Conservation (phyloP, 805 yeast species). For the Saccharomycopsis synnaedendra region DNA sequence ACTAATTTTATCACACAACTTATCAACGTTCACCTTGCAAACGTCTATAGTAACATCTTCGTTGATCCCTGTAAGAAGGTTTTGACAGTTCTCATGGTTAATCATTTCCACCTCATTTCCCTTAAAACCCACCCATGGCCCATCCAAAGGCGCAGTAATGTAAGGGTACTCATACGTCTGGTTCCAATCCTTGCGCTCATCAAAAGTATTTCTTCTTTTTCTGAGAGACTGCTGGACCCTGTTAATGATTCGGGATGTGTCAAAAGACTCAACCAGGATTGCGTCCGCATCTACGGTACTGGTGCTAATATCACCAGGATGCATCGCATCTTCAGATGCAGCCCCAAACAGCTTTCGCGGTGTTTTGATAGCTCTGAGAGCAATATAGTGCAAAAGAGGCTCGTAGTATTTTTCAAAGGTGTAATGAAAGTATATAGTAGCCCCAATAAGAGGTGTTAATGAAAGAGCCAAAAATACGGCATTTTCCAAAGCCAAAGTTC, state of each 20-base stretch:
- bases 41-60: constrained; percentile 13
- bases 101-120: constrained; percentile 30
- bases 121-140: constrained; percentile 38
- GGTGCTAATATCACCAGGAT: neutral
- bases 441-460: constrained; percentile 37
- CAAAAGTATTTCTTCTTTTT: constrained; percentile 31
- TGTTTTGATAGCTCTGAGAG: constrained; percentile 41
- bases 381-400: constrained; percentile 44
- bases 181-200: constrained; percentile 33
- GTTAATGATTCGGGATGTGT: constrained; percentile 1
- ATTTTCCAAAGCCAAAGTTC: constrained; percentile 49
- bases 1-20: constrained; percentile 10
- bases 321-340: neutral
- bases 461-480: constrained; percentile 38
- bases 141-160: constrained; percentile 28
- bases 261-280: constrained; percentile 3
- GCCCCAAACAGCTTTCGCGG: neutral
- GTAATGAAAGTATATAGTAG: constrained; percentile 34
- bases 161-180: constrained; percentile 31
- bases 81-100: constrained; percentile 17
- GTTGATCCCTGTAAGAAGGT: constrained; percentile 7
- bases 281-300: neutral
- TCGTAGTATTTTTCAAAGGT: constrained; percentile 43
- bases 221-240: constrained; percentile 5
- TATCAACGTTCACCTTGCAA: constrained; percentile 4